Evolutionary conservation across 208 protist species (phyloP).

Genomic region (Trypanosoma vivax): DNA sequence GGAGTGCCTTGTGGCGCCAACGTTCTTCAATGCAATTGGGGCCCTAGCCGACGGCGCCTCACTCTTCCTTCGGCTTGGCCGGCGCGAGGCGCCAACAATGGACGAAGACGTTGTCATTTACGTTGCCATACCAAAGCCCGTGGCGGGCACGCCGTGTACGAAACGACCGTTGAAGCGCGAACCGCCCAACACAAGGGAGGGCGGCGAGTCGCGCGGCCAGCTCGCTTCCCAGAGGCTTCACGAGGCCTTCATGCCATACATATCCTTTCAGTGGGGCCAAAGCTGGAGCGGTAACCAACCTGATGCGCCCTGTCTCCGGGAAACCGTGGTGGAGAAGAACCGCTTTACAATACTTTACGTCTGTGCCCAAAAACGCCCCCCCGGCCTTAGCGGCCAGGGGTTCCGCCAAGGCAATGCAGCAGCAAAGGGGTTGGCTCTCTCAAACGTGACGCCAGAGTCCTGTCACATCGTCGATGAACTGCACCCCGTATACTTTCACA

Average conservation of each 20-base stretch:
- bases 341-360: no score
- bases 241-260: neutral
- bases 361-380: no score
- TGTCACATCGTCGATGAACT: slow-evolving; percentile 22
- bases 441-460: neutral
- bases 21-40: slow-evolving; percentile 8
- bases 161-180: neutral
- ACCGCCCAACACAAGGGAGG: neutral
- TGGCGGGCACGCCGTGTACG: neutral
- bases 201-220: neutral
- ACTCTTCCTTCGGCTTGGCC: slow-evolving; percentile 5
- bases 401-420: no score
- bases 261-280: neutral
- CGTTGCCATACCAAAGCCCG: neutral
- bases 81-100: neutral
- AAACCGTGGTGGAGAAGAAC: no score
- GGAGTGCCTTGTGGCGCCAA: slow-evolving; percentile 14
- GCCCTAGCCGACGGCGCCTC: neutral
- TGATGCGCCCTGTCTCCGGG: no score
- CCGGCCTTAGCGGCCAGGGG: no score
- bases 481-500: slow-evolving; percentile 13
- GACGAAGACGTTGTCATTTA: slow-evolving; percentile 5
- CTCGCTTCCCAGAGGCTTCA: neutral
- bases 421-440: no score
- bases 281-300: no score